Evolutionary conservation across 768 basidiomycete genomes (phyloP), one percentile per base, ranked within the genome.

Genomic region (Russula foetens): DNA sequence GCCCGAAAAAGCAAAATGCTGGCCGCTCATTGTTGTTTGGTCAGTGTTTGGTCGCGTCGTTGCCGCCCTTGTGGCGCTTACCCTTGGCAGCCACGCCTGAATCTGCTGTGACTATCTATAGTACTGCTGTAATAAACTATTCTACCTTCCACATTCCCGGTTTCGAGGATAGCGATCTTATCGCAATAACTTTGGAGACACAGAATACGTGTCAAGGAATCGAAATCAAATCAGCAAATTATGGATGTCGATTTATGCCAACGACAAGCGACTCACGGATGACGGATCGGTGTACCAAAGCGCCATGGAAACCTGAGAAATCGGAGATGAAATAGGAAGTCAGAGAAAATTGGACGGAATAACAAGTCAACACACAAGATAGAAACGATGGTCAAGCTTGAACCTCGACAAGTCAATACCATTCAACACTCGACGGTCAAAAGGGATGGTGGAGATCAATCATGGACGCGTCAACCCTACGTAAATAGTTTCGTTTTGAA

Each of bases 1-100:
- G 63, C 60, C 63, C 63, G 60, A 56, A 56, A 56, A 63, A 49
- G 39, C 35, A 60, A 63, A 63, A 61, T 29, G 35, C 33, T 54
- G 53, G 62, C 62, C 62, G 62, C 62, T 53, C 53, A 50, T 43
- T 51, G 50, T 56, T 63, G 59, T 63, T 63, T 63, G 62, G 52
- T 53, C 35, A 11, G 51, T 63, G 59, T 63, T 63, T 63, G 62
- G 52, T 53, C 35, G 11, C 61, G 62, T 63, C 47, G 61, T 58
- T 19, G 45, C 51, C 1, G 7, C 23, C 61, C 15, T 56, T 57
- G 61, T 62, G 61, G 61, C 61, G 56, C 61, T 58, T 58, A 62
- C 61, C 56, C 35, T 61, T 28, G 44, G 24, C 52, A 5, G 11
- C 33, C 41, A 60, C 48, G 39, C 46, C 44, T 23, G 28, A 6